Base-by-base conservation (phyloP, 768 basidiomycete genomes). In the Serpula lacrymans region DNA sequence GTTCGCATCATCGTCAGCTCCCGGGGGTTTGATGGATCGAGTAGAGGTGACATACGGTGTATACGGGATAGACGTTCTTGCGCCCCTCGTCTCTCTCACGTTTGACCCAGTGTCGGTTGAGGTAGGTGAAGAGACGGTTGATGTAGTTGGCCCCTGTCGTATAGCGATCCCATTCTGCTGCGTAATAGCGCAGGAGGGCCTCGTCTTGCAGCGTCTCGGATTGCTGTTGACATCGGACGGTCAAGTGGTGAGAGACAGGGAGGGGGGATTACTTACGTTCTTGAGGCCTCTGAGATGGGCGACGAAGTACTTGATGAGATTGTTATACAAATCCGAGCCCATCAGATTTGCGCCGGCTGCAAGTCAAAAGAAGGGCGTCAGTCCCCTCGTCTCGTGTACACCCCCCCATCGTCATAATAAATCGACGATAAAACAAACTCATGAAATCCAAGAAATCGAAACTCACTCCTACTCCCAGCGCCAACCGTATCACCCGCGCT, bases 51-150 rank as follows among this genome's bases (percentile, higher is more conserved):
- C 84, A 57, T 50, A 95, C 94, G 20, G 95, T 99, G 59, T 98
- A 98, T 14, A 99, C 90, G 1, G 82, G 83, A 67, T 97, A 98
- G 16, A 98, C 88, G 30, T 84, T 86, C 64, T 90, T 94, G 53
- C 94, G 74, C 12, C 96, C 96, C 62, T 98, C 95, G 53, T 98
- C 95, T 56, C 94, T 81, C 61, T 99, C 96, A 38, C 95, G 78
- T 69, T 94, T 95, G 31, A 99, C 95, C 96, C 96, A 99, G 65
- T 98, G 93, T 16, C 95, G 89, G 65, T 99, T 98, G 42, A 99
- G 77, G 68, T 98, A 98, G 2, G 91, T 94, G 71, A 98, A 98
- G 25, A 99, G 68, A 41, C 95, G 86, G 61, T 98, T 95, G 65
- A 97, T 91, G 60, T 96, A 98, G 58, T 89, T 92, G 1, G 95